Percentiles rank a stretch among this genome's conserved stretches.
phyloP scores from a whole-genome alignment of 768 basidiomycete species.

The Dioszegia hungarica region DNA sequence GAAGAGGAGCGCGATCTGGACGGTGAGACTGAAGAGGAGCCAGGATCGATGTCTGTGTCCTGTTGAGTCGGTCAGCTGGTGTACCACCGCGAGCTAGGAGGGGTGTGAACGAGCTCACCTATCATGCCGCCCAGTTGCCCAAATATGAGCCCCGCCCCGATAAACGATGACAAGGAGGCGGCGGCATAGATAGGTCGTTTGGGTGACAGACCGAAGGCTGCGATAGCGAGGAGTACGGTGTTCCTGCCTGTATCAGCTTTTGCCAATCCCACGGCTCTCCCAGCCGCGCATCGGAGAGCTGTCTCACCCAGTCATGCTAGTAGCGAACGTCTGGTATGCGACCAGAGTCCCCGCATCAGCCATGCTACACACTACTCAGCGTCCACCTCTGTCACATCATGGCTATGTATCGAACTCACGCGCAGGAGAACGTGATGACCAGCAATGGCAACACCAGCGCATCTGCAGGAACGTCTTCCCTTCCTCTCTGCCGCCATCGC shows the following conservation, averaged over 20 bases:
- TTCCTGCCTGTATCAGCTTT: conserved; percentile 4
- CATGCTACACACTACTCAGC: too few species aligned
- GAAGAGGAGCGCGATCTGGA: conserved; percentile 12
- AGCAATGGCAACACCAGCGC: conserved; percentile 21
- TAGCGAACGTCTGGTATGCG: conserved; percentile 23
- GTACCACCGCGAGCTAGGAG: neutral
- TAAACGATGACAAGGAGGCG: conserved; percentile 17
- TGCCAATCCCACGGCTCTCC: neutral
- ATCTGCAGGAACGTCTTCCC: conserved; percentile 9
- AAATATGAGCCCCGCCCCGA: conserved; percentile 16
- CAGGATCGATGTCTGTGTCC: conserved; percentile 19
- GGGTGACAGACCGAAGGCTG: neutral
- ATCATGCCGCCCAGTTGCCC: conserved; percentile 19
- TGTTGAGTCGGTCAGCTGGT: conserved; percentile 1
- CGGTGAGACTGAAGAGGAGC: conserved; percentile 10
- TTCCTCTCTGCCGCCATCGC: neutral
- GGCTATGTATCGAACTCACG: conserved; percentile 10
- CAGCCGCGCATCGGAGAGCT: neutral
- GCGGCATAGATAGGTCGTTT: conserved; percentile 13
- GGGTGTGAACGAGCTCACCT: conserved; percentile 9
- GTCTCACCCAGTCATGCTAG: conserved; percentile 27
- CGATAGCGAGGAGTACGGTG: conserved; percentile 21
- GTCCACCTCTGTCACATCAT: too few species aligned
- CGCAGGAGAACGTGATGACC: conserved; percentile 27
- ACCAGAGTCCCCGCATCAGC: conserved; percentile 20